Evolutionary conservation across 176 grass and related monocot species (phyloP), one percentile per base, ranked within the genome.

Genomic region (Guadua angustifolia): DNA sequence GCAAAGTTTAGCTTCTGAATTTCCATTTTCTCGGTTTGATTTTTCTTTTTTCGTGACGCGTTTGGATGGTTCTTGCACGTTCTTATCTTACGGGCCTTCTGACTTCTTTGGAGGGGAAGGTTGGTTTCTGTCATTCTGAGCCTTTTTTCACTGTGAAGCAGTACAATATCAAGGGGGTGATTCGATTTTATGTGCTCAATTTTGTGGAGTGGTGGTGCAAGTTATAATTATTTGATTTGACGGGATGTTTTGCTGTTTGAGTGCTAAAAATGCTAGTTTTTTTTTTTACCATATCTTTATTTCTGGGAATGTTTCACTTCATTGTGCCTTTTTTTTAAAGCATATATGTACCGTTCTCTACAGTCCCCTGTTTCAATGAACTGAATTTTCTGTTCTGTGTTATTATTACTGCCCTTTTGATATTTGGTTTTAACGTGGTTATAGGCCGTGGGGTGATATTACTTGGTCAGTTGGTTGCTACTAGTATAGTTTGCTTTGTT

Each of bases 311-410:
- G 47, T 29, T 82, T 67, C 73, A 21, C 71, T 52, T 74, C 75
- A 32, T 71, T n/a, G 15, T 40, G 58, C 63, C 73, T 86, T 89
- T 82, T 89, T 82, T 18, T 62, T 1, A 77, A 85, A 71, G 25
- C 72, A 29, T 61, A 22, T 21, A n/a, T 82, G 39, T 76, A 69
- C 51, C 22, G 61, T 80, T 63, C 43, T 56, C 45, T 24, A 55
- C 12, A 50, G 13, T 12, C 12, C 13, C 52, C 25, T 32, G 66
- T 64, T 86, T 58, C 18, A 63, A 63, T 66, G 4, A 29, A 9
- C 43, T 42, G 39, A 29, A 43, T 29, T 50, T 52, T 74, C 9
- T 42, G 8, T 56, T 56, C 7, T 43, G 21, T 70, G 50, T 39
- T 52, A 63, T 59, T 51, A 50, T 7, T 4, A 16, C 26, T 35